Conservation (phyloP, 331 rosid genomes). For the Arachis monticola region DNA sequence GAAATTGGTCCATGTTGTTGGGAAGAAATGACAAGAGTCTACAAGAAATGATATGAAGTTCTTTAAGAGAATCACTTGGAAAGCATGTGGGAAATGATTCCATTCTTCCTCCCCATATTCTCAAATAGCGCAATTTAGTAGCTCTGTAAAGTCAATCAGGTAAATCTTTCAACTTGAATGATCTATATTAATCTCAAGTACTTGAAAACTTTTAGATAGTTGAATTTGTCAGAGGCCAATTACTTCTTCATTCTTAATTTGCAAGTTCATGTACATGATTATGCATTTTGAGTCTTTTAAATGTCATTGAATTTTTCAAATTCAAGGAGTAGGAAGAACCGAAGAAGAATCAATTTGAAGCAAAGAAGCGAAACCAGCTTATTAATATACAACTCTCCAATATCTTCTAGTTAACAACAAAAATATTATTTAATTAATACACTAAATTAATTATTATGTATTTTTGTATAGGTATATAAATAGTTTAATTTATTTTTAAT, state of each 20-base stretch:
- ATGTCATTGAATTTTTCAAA: too few species aligned
- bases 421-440: too few species aligned
- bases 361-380: constrained; percentile 42
- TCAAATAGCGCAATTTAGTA: background rate
- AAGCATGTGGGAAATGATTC: constrained; percentile 3
- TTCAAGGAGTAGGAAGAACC: background rate
- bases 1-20: constrained; percentile 5
- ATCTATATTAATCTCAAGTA: background rate
- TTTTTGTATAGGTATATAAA: too few species aligned
- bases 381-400: constrained; percentile 37
- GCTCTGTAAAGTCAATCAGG: constrained; percentile 23
- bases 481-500: too few species aligned
- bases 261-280: constrained; percentile 47
- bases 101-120: background rate
- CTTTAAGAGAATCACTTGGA: constrained; percentile 29
- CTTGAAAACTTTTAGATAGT: constrained; percentile 39
- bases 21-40: constrained; percentile 15
- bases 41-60: constrained; percentile 23
- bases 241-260: too few species aligned
- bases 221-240: constrained; percentile 24
- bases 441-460: too few species aligned
- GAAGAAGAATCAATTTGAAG: constrained; percentile 30
- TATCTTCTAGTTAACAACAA: constrained; percentile 19
- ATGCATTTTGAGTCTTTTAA: constrained; percentile 25
- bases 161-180: constrained; percentile 26